Evolutionary conservation across 1,139 yeast genomes (phyloP).

Genomic region (Diutina rugosa): DNA sequence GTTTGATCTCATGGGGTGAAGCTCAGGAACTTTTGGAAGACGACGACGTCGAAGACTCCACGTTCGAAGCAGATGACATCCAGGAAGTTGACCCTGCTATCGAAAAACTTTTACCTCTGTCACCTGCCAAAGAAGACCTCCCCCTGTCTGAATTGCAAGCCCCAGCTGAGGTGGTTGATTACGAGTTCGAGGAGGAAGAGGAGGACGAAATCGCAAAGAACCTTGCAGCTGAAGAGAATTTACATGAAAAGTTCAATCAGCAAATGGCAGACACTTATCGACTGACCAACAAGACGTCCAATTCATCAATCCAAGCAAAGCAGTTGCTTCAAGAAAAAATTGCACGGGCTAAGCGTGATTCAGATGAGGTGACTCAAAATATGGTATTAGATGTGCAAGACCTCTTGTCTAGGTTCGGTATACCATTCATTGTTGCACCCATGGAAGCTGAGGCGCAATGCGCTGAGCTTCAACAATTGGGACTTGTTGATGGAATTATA

Average conservation of each 20-base stretch:
- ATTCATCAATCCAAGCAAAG: conserved; percentile 35
- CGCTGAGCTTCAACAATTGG: conserved; percentile 54
- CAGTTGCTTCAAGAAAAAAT: conserved; percentile 44
- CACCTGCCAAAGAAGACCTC: neutral
- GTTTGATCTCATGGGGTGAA: conserved; percentile 36
- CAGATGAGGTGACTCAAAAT: conserved; percentile 78
- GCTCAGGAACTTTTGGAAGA: conserved; percentile 18
- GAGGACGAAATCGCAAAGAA: conserved; percentile 53
- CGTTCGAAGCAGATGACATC: conserved; percentile 4
- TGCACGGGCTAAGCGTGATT: conserved; percentile 48
- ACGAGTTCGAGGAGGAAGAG: conserved; percentile 66
- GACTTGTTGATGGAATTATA: conserved; percentile 84
- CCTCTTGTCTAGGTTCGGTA: conserved; percentile 72
- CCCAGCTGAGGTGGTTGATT: conserved; percentile 22
- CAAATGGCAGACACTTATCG: conserved; percentile 17
- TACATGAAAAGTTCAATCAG: conserved; percentile 51
- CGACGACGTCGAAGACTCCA: conserved; percentile 5
- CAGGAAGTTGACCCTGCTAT: conserved; percentile 3
- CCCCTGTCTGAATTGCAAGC: neutral
- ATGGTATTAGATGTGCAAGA: conserved; percentile 92
- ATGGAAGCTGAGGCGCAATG: conserved; percentile 99
- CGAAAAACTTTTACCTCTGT: neutral
- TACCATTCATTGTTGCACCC: conserved; percentile 90
- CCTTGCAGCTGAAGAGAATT: conserved; percentile 55
- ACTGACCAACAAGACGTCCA: conserved; percentile 7